A percentile compares a stretch with the other conserved stretches of the same genome.
These are phyloP conservation scores for Fusarium sp. DNA, from an alignment of 2,329 filamentous ascomycete genomes.

Conservation along the genomic window DNA sequence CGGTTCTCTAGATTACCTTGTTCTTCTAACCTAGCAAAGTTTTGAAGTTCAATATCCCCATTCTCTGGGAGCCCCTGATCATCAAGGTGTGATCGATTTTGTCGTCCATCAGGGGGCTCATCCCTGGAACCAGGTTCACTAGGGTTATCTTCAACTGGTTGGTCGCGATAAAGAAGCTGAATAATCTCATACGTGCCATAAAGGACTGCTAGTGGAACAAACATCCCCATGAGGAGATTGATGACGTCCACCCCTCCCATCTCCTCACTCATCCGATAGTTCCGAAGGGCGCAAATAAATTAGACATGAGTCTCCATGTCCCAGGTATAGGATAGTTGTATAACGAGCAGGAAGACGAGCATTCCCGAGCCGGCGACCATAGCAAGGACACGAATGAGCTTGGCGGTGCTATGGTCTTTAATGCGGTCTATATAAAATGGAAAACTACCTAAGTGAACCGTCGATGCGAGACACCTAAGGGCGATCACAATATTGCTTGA, in stretches of 20 bases:
- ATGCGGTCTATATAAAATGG: background rate
- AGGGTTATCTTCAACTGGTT: background rate
- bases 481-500: background rate
- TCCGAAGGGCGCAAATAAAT: background rate
- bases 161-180: background rate
- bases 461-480: background rate
- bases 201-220: background rate
- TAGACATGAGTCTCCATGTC: background rate
- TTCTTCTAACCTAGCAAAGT: background rate
- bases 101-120: fast-evolving
- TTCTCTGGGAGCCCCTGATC: fast-evolving
- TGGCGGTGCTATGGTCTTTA: background rate
- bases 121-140: too few species aligned
- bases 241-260: fast-evolving
- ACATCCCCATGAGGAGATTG: fast-evolving
- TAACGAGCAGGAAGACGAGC: background rate
- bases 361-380: background rate
- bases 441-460: background rate
- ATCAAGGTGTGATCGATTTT: fast-evolving
- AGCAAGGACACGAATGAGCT: background rate
- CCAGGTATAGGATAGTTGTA: background rate
- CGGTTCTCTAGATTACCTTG: background rate
- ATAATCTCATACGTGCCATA: background rate
- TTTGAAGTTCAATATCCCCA: background rate
- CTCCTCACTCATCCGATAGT: background rate